Percentiles rank a stretch among this genome's conserved stretches.
Conservation (phyloP, 1,284 basidiomycete species). For the Sporisorium iseilematis-ciliati region DNA sequence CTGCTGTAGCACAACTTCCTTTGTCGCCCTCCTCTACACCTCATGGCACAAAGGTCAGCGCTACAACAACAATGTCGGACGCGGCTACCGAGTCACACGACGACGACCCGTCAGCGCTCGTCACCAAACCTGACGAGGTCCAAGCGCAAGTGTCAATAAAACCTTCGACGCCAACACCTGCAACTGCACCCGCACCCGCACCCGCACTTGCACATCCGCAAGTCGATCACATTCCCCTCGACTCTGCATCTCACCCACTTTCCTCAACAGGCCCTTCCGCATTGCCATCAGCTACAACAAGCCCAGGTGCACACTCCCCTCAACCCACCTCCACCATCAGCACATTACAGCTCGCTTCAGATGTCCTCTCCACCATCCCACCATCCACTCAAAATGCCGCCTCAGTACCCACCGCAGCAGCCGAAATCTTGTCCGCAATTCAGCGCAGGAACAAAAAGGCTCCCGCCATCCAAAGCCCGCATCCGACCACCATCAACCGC, state of each 20-base stretch:
- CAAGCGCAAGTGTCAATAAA: not conserved
- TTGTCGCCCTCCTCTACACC: constrained; percentile 9
- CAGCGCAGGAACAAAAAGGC: constrained; percentile 36
- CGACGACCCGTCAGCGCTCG: constrained; percentile 19
- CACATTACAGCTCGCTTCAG: constrained; percentile 37
- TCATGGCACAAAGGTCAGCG: constrained; percentile 16
- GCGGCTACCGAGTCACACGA: constrained; percentile 29
- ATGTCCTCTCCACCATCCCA: constrained; percentile 33
- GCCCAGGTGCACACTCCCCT: constrained; percentile 25
- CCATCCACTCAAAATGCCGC: not conserved
- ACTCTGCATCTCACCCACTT: constrained; percentile 8
- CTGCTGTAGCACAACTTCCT: not conserved
- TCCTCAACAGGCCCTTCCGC: constrained; percentile 14
- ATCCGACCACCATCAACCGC: constrained; percentile 20
- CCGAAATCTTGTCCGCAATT: constrained; percentile 24
- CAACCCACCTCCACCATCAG: constrained; percentile 26
- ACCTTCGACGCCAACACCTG: not conserved
- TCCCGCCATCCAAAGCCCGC: constrained; percentile 40
- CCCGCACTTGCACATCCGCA: not conserved
- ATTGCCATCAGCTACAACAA: constrained; percentile 17
- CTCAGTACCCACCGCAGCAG: constrained; percentile 24
- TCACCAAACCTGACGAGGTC: not conserved
- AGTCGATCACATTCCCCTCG: not conserved
- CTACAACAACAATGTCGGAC: constrained; percentile 28
- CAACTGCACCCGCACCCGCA: not conserved